Evolutionary conservation across 129 eudicot species (phyloP).

Genomic region (Helichrysum umbraculigerum): DNA sequence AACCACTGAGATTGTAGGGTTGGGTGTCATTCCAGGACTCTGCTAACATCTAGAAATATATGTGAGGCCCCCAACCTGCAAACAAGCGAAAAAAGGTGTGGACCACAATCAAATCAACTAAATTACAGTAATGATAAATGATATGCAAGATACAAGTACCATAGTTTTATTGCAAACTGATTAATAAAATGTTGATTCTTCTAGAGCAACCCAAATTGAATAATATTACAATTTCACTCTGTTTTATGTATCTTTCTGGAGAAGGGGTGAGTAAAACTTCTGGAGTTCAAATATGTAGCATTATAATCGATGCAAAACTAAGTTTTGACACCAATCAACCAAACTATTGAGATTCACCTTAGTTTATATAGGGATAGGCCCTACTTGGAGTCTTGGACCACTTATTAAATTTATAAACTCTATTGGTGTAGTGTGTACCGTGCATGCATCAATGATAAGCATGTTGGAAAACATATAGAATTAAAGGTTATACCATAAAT

Average conservation of each 20-base stretch:
- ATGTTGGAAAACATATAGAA: too few species aligned
- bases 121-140: neutral
- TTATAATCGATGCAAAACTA: too few species aligned
- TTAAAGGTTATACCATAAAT: conserved; percentile 46
- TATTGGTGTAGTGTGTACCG: too few species aligned
- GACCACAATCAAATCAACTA: neutral
- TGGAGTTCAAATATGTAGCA: too few species aligned
- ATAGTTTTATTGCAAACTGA: neutral
- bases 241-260: too few species aligned
- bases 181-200: neutral
- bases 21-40: conserved; percentile 47
- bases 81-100: conserved; percentile 2
- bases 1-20: conserved; percentile 28
- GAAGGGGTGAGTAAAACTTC: too few species aligned
- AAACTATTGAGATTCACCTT: too few species aligned
- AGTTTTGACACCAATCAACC: too few species aligned
- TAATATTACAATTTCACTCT: neutral
- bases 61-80: conserved; percentile 79
- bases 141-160: neutral
- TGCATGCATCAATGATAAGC: too few species aligned
- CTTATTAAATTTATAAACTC: too few species aligned
- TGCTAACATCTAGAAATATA: conserved; percentile 63
- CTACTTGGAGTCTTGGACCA: too few species aligned
- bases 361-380: too few species aligned
- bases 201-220: neutral